Evolutionary conservation across 495 filamentous ascomycete genomes (phyloP).

Genomic region (Penicillium salamii): DNA sequence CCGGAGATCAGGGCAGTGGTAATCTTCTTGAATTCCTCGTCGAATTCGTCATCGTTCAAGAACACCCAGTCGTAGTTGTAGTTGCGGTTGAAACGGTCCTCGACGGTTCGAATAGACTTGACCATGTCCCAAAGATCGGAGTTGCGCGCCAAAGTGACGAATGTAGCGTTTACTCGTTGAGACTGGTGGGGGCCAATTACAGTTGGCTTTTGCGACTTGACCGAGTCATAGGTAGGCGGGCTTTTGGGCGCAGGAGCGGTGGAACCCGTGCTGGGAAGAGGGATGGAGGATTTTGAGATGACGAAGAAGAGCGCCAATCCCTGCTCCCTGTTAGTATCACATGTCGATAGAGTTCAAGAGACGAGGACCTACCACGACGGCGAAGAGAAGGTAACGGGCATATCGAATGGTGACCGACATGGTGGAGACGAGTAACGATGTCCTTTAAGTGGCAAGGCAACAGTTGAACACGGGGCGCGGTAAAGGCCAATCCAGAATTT

Average conservation of each 20-base stretch:
- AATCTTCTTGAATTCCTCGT: slow-evolving; percentile 86
- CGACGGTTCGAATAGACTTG: slow-evolving; percentile 87
- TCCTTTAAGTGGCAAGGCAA: slow-evolving; percentile 9
- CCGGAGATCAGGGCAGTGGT: slow-evolving; percentile 88
- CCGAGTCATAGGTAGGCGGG: slow-evolving; percentile 23
- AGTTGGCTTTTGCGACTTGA: slow-evolving; percentile 25
- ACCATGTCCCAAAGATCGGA: slow-evolving; percentile 94
- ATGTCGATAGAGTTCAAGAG: neutral
- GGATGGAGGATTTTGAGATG: slow-evolving; percentile 68
- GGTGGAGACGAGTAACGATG: slow-evolving; percentile 8
- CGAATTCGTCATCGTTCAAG: slow-evolving; percentile 91
- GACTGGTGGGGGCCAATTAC: slow-evolving; percentile 52
- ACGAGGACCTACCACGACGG: slow-evolving; percentile 67
- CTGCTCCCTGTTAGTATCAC: slow-evolving; percentile 35
- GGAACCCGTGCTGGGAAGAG: slow-evolving; percentile 30
- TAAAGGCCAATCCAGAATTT: neutral
- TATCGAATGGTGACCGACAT: slow-evolving; percentile 71
- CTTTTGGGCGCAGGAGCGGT: slow-evolving; percentile 20
- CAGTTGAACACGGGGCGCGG: neutral
- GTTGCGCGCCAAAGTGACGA: slow-evolving; percentile 93
- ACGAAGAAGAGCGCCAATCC: slow-evolving; percentile 74
- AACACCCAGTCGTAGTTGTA: slow-evolving; percentile 99
- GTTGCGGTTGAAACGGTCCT: slow-evolving; percentile 94
- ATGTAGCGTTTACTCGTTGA: slow-evolving; percentile 88
- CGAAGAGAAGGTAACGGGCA: slow-evolving; percentile 85